Evolutionary conservation across 164 flowering plant species (phyloP).

Genomic region (Berberis thunbergii): DNA sequence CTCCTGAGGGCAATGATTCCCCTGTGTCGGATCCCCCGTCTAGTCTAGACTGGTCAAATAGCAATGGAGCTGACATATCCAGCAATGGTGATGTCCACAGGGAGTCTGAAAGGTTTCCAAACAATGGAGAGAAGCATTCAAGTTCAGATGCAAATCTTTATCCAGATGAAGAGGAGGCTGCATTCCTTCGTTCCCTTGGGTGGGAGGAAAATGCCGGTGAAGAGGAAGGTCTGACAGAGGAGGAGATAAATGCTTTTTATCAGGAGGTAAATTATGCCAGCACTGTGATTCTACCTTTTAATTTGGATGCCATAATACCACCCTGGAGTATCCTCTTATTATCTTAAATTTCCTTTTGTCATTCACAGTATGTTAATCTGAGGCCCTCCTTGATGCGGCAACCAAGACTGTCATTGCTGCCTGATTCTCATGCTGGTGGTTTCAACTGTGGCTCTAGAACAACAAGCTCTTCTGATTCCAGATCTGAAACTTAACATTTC

Average conservation of each 20-base stretch:
- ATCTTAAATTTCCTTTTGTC: slow-evolving; percentile 1
- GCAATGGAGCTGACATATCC: slow-evolving; percentile 20
- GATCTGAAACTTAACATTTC: slow-evolving; percentile 27
- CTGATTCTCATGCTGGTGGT: slow-evolving; percentile 16
- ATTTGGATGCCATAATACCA: slow-evolving; percentile 3
- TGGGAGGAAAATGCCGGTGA: slow-evolving; percentile 77
- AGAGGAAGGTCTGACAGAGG: slow-evolving; percentile 79
- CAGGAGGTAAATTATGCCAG: slow-evolving; percentile 33
- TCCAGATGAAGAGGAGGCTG: slow-evolving; percentile 67
- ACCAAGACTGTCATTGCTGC: slow-evolving; percentile 17
- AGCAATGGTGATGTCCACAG: slow-evolving; percentile 32
- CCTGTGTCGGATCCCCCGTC: slow-evolving; percentile 5
- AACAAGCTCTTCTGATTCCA: slow-evolving; percentile 34
- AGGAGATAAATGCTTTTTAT: slow-evolving; percentile 72
- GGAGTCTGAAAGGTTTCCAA: slow-evolving; percentile 19
- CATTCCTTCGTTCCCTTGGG: slow-evolving; percentile 82
- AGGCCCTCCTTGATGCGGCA: slow-evolving; percentile 13
- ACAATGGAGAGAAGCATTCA: slow-evolving; percentile 21
- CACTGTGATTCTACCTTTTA: slow-evolving; percentile 4
- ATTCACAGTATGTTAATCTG: not conserved
- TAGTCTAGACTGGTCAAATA: slow-evolving; percentile 9
- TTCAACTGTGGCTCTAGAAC: slow-evolving; percentile 23
- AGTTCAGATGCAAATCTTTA: slow-evolving; percentile 16
- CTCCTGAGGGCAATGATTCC: slow-evolving; percentile 20
- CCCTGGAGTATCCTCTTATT: not conserved